phyloP scores from a whole-genome alignment of 129 eudicot genomes.

The Pulicaria dysenterica region DNA sequence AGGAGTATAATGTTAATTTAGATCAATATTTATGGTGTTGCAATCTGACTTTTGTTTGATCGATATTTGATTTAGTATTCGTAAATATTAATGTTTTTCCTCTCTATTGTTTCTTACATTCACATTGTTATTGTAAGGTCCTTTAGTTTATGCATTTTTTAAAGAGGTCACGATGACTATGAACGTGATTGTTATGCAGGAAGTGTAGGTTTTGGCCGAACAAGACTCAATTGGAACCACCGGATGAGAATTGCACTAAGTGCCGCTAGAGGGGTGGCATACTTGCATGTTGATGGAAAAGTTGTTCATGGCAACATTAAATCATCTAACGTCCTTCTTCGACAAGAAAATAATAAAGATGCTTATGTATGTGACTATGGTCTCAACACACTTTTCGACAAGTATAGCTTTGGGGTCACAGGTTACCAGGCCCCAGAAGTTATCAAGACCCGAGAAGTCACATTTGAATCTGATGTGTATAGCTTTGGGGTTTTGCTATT shows the following conservation, averaged over 20 bases:
- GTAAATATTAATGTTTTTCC: too few species aligned
- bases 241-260: slow-evolving; percentile 56
- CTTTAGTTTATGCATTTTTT: too few species aligned
- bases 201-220: slow-evolving; percentile 58
- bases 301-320: slow-evolving; percentile 81
- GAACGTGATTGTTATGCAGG: slow-evolving; percentile 37
- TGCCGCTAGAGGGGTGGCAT: slow-evolving; percentile 62
- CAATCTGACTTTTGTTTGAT: too few species aligned
- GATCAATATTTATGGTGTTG: too few species aligned
- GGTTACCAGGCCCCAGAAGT: slow-evolving; percentile 84
- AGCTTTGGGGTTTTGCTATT: slow-evolving; percentile 49
- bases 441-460: slow-evolving; percentile 48
- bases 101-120: too few species aligned
- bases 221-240: slow-evolving; percentile 70
- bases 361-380: slow-evolving; percentile 67
- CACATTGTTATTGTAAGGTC: too few species aligned
- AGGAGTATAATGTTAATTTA: too few species aligned
- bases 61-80: too few species aligned
- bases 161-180: background rate
- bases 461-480: slow-evolving; percentile 69
- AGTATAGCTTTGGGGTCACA: slow-evolving; percentile 39
- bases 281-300: slow-evolving; percentile 59
- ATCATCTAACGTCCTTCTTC: slow-evolving; percentile 72
- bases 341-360: slow-evolving; percentile 31
- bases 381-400: slow-evolving; percentile 49